Conservation (phyloP, 2,329 filamentous ascomycete genomes). For the Zasmidium angulare region DNA sequence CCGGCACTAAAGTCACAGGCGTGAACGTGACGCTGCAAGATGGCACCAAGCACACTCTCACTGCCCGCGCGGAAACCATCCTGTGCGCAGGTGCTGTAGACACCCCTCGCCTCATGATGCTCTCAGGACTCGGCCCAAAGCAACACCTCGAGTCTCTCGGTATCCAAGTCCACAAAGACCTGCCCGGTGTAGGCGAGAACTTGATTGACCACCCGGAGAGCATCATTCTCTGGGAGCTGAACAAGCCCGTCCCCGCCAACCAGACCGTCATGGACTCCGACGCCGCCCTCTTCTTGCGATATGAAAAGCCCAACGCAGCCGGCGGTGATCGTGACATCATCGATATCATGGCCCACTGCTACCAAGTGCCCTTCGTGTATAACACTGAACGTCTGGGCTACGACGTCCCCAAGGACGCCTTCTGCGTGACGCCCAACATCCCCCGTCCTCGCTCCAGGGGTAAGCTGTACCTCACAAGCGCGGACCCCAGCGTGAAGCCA, state of each 20-base stretch:
- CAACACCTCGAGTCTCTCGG: constrained; percentile 47
- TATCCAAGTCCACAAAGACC: constrained; percentile 58
- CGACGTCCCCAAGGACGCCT: constrained; percentile 69
- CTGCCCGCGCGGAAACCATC: constrained; percentile 72
- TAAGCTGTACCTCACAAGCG: constrained; percentile 72
- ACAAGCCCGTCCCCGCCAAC: constrained; percentile 71
- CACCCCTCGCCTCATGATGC: constrained; percentile 66
- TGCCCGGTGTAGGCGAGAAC: constrained; percentile 65
- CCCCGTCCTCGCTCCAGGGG: constrained; percentile 77
- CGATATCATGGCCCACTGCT: constrained; percentile 96
- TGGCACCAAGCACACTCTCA: constrained; percentile 55
- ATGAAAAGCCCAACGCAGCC: constrained; percentile 68
- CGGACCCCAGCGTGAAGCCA: constrained; percentile 74
- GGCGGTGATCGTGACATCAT: constrained; percentile 71
- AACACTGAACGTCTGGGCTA: constrained; percentile 80
- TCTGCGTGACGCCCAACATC: constrained; percentile 93
- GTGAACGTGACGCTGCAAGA: constrained; percentile 67
- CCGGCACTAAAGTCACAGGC: constrained; percentile 68
- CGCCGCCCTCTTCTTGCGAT: constrained; percentile 82
- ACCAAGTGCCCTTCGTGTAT: constrained; percentile 88
- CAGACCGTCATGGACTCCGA: constrained; percentile 92
- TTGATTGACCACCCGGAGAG: constrained; percentile 64
- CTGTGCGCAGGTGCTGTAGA: constrained; percentile 79
- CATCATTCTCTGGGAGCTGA: constrained; percentile 76
- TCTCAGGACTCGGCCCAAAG: constrained; percentile 52